Evolutionary conservation across 441 rosid genomes (phyloP), one percentile per base, ranked within the genome.

Genomic region (Cnidoscolus chayamansa): DNA sequence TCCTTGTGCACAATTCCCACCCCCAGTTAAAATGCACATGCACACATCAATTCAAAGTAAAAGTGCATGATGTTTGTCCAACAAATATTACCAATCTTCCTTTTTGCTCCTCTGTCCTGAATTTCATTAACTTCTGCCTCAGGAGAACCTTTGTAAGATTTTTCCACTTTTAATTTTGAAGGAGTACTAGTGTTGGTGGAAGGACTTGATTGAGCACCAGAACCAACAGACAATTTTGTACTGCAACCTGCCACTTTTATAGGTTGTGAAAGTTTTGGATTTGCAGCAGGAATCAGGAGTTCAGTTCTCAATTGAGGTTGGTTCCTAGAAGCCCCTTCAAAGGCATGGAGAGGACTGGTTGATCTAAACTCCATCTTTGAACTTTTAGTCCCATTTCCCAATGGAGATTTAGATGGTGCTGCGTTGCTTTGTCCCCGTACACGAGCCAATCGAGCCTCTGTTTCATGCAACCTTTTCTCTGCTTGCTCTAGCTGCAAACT

Each of bases 401-500:
- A 32, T 64, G 73, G 70, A 72, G 78, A 64, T 67, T 67, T 80
- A 61, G 84, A 68, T 1, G 79, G 65, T 60, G 62, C 71, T 43
- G 55, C 78, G 64, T 72, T 80, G 54, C 76, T 70, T 57, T 61
- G 75, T 10, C 65, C 82, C 71, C 91, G 89, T 57, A 88, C 70
- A 64, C 87, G 84, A 73, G 86, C 86, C 81, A 94, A 78, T 78
- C 84, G 83, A 32, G 83, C 66, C 74, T 89, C 78, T 31, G 97
- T 78, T 74, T 82, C 89, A 64, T 78, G 77, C 72, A 91, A 72
- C 83, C 83, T 89, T 80, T 67, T 82, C 72, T 90, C 89, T 49
- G 91, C 84, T 77, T 87, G 88, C 31, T 54, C 67, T 73, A 94
- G 95, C 98, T 94, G 87, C 80, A 82, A 31, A 15, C 57, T 35